These are phyloP conservation scores for Collybia sordida DNA, from an alignment of 768 basidiomycete species.

Conservation along the genomic window DNA sequence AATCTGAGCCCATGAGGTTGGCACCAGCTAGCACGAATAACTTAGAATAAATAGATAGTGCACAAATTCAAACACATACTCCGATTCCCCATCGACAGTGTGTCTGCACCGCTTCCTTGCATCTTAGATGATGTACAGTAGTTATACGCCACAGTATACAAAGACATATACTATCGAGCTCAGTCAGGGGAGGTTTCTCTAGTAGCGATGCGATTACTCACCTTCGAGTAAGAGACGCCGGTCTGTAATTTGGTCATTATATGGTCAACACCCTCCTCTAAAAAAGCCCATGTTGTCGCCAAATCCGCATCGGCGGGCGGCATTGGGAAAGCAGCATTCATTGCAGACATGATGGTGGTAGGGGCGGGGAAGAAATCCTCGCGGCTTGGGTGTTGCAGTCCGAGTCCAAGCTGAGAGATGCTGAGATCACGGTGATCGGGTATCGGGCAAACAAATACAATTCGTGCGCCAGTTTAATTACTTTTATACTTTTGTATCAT, in stretches of 20 bases:
- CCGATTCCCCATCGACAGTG: slow-evolving; percentile 58
- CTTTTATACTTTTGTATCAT: too few species aligned
- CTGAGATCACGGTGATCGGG: slow-evolving; percentile 8
- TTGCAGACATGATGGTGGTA: slow-evolving; percentile 31
- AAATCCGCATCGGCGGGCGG: slow-evolving; percentile 72
- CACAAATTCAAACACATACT: slow-evolving; percentile 51
- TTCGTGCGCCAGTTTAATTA: background rate
- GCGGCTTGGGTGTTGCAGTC: slow-evolving; percentile 4
- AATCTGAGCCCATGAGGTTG: slow-evolving; percentile 94
- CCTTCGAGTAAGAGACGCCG: slow-evolving; percentile 81
- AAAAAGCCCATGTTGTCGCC: slow-evolving; percentile 83
- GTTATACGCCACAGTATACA: slow-evolving; percentile 94
- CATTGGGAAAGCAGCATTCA: slow-evolving; percentile 45
- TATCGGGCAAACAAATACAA: slow-evolving; percentile 6
- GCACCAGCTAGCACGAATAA: slow-evolving; percentile 66
- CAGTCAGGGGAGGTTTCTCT: slow-evolving; percentile 4
- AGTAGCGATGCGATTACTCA: slow-evolving; percentile 14
- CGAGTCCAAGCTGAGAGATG: background rate
- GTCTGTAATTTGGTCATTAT: slow-evolving; percentile 91
- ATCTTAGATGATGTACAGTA: slow-evolving; percentile 92
- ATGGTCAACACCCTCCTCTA: slow-evolving; percentile 87
- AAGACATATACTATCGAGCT: slow-evolving; percentile 70
- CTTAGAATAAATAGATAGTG: slow-evolving; percentile 29
- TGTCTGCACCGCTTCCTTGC: slow-evolving; percentile 47
- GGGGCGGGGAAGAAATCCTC: slow-evolving; percentile 13